Base-by-base conservation (phyloP, 2,329 filamentous ascomycete genomes). In the Microdochium trichocladiopsis region DNA sequence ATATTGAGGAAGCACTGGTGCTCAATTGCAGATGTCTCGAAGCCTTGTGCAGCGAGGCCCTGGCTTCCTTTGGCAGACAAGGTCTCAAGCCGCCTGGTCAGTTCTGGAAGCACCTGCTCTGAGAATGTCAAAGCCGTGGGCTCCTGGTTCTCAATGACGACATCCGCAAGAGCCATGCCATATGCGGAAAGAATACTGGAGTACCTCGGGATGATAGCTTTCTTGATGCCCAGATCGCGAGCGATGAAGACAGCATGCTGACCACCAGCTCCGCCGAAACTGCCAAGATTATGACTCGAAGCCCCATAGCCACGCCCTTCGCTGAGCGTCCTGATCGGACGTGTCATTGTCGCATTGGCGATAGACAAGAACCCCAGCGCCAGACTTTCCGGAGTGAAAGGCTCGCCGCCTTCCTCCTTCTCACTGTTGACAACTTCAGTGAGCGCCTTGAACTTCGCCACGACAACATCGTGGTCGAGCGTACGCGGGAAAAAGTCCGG, bases 341-440 rank as follows among this genome's bases (percentile, higher is more conserved):
- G 74, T 3, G 83, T 84, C 86, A 90, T 90, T 0, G 85, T 83
- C 66, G 88, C 86, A 57, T 90, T 90, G 2, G 87, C 86, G 45
- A 90, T 84, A 55, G 87, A 83, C 61, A 90, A 77, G 60, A 90
- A 90, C 0, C 87, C 88, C 55, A 84, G 83, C 0, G 87, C 87
- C 36, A 73, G 66, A 16, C 71, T 68, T 47, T 72, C 65, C 0
- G 64, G 48, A 0, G 67, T 65, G 18, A 69, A 63, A 2, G 55
- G 57, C 9, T 56, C 52, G 2, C 64, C 61, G 4, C 63, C 59
- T 49, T 61, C 61, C 14, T 61, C 59, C 25, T 63, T 57, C 28
- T 70, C 66, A 21, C 56, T 51, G 51, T 77, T 78, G 56, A 78
- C 72, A 4, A 66, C 61, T 4, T 62, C 61, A 0, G 74, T 70